These are phyloP conservation scores for Microstegium vimineum DNA, from an alignment of 176 grass and related monocot species.

Conservation along the genomic window DNA sequence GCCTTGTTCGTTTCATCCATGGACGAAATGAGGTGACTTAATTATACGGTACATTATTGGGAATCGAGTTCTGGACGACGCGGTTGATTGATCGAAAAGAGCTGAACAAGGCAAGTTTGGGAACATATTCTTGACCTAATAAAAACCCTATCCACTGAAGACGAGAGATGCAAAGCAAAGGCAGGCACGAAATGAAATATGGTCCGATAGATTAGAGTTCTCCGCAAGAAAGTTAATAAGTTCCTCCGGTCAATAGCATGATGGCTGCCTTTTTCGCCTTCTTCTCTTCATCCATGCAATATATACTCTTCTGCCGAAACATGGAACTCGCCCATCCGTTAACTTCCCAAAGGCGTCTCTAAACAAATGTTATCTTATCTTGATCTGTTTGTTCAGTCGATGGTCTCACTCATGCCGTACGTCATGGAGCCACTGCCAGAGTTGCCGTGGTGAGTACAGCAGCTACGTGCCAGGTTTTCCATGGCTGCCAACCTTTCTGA, in stretches of 20 bases:
- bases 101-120: background rate
- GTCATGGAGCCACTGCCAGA: background rate
- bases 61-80: background rate
- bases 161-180: slow-evolving; percentile 43
- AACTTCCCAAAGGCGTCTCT: background rate
- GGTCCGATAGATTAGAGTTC: slow-evolving; percentile 33
- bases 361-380: slow-evolving; percentile 39
- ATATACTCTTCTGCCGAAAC: slow-evolving; percentile 1
- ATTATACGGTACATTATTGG: background rate
- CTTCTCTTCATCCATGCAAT: background rate
- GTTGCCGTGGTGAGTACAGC: background rate
- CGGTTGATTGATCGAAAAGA: background rate
- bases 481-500: background rate
- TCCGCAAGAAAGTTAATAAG: slow-evolving; percentile 17
- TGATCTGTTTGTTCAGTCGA: slow-evolving; percentile 5
- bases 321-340: background rate
- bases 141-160: slow-evolving; percentile 19
- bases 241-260: slow-evolving; percentile 29
- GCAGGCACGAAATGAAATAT: slow-evolving; percentile 3
- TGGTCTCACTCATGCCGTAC: background rate
- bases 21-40: background rate
- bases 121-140: slow-evolving; percentile 28
- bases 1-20: background rate
- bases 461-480: slow-evolving; percentile 8
- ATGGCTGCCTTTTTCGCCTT: background rate